Conservation (phyloP, 768 basidiomycete genomes). For the Trametopsis cervina region DNA sequence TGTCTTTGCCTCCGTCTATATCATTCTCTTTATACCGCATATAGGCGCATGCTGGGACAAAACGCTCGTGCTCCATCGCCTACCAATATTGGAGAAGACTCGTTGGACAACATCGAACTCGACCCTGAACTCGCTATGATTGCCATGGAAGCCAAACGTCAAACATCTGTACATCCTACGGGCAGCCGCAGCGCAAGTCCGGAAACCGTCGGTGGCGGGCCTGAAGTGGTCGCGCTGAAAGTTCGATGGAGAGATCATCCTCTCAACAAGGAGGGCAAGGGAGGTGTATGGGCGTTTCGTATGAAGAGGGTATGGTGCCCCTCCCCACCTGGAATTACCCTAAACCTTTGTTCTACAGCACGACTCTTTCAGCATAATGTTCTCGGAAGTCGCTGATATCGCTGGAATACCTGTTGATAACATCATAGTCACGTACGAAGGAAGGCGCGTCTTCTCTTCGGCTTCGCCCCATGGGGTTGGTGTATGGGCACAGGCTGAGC, state of each 20-base stretch:
- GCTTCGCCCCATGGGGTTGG: slow-evolving; percentile 58
- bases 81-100: slow-evolving; percentile 35
- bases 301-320: slow-evolving; percentile 57
- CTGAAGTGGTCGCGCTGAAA: slow-evolving; percentile 38
- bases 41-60: slow-evolving; percentile 25
- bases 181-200: slow-evolving; percentile 15
- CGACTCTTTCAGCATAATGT: slow-evolving; percentile 57
- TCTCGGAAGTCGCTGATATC: slow-evolving; percentile 60
- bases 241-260: slow-evolving; percentile 70
- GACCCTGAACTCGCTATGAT: slow-evolving; percentile 62
- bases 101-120: slow-evolving; percentile 40
- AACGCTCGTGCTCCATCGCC: slow-evolving; percentile 46
- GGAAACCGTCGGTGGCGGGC: slow-evolving; percentile 24
- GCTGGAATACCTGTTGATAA: slow-evolving; percentile 41
- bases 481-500: slow-evolving; percentile 61
- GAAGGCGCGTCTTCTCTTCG: slow-evolving; percentile 61
- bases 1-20: slow-evolving; percentile 8
- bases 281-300: slow-evolving; percentile 42
- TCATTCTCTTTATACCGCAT: neutral
- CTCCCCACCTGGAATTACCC: no score
- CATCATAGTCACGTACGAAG: slow-evolving; percentile 54
- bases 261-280: slow-evolving; percentile 31
- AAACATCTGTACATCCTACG: slow-evolving; percentile 16
- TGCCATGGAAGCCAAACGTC: slow-evolving; percentile 31
- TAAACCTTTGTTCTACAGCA: slow-evolving; percentile 46